Conservation (phyloP, 176 grass and related monocot species). For the Carex myosuroides region DNA sequence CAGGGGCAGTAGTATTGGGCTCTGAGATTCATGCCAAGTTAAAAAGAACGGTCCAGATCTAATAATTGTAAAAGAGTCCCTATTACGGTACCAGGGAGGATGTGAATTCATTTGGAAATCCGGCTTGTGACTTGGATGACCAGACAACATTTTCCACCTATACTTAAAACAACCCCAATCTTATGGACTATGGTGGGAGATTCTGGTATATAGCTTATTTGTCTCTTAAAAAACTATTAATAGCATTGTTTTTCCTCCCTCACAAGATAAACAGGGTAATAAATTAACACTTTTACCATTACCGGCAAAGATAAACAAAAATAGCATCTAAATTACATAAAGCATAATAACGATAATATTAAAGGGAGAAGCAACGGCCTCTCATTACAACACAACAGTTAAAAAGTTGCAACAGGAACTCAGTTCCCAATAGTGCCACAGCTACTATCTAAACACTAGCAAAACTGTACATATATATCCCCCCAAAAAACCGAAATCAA, state of each 20-base stretch:
- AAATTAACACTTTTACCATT: not conserved
- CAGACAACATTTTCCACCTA: too few species aligned
- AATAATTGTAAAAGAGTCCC: too few species aligned
- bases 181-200: too few species aligned
- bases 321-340: not conserved
- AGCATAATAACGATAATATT: not conserved
- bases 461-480: not conserved
- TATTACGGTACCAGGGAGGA: too few species aligned
- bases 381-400: not conserved
- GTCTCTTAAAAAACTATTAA: too few species aligned
- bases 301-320: not conserved
- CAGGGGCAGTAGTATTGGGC: too few species aligned
- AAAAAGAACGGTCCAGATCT: too few species aligned
- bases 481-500: not conserved
- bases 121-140: too few species aligned
- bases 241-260: not conserved
- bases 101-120: too few species aligned
- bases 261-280: not conserved
- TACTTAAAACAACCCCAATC: too few species aligned
- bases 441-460: not conserved
- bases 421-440: slow-evolving; percentile 25
- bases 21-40: too few species aligned
- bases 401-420: slow-evolving; percentile 26
- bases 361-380: not conserved
- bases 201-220: too few species aligned